Base-by-base conservation (phyloP, 2,329 filamentous ascomycete species). In the Penicillium digitatum region DNA sequence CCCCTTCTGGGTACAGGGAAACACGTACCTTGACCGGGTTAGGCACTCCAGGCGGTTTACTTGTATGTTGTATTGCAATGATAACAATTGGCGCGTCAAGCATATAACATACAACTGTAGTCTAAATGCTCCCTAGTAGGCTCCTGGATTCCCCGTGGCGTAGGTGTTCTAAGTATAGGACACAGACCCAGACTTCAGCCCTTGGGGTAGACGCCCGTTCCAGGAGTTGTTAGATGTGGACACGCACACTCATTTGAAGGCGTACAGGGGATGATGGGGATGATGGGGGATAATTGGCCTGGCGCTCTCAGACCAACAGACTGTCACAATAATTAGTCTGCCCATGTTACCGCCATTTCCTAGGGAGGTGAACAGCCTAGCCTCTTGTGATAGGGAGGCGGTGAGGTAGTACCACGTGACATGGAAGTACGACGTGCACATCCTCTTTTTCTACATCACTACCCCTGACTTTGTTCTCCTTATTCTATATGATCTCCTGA, bases 341-440 rank as follows among this genome's bases (percentile, higher is more conserved):
- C 26, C 26, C 26, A 27, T 27, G 26, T 56, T 58, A 58, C 56
- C 56, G 56, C 56, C 48, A 58, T 53, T 56, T 58, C 43, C 22
- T 24, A 22, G 11, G 45, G 29, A 22, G 6, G n/a, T n/a, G n/a
- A 22, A 38, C 32, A 29, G 12, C 42, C 22, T 29, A 38, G 27
- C 47, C 47, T 24, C 10, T 37, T 29, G 18, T 3, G 29, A 22
- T 11, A 10, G 16, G 40, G 48, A 43, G 47, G 48, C 47, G 47
- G 47, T 49, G 26, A 49, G 8, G 5, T 40, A 12, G 12, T 45
- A 29, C 14, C 43, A 45, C 43, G 43, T 45, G 43, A 45, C 14
- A 34, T 32, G 5, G 29, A 24, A 34, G 18, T 14, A 31, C 40
- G 20, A 45, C 11, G 5, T 31, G 18, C 10, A 43, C 22, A n/a